Percentiles rank a stretch among this genome's conserved stretches.
These are phyloP conservation scores for Pichia kluyveri DNA, from an alignment of 805 yeast species.

Conservation along the genomic window DNA sequence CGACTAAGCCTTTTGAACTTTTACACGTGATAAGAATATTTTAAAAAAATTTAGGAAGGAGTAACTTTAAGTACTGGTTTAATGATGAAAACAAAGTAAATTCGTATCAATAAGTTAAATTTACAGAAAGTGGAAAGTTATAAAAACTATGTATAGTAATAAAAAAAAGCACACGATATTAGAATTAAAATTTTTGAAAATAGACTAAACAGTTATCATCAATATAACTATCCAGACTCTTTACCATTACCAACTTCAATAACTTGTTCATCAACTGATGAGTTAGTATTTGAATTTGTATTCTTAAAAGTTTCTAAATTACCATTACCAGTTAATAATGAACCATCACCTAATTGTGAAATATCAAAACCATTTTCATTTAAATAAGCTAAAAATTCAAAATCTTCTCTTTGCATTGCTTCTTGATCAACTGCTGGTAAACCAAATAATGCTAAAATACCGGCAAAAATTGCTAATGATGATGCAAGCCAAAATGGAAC, in stretches of 20 bases:
- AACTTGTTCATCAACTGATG: constrained; percentile 1
- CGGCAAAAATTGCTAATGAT: constrained; percentile 65
- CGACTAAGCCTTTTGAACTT: too few relatives aligned
- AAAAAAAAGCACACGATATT: too few relatives aligned
- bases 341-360: constrained; percentile 39
- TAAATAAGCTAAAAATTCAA: constrained; percentile 58
- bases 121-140: not conserved
- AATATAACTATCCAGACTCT: not conserved
- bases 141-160: not conserved
- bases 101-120: not conserved
- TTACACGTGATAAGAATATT: too few relatives aligned
- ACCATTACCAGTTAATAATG: constrained; percentile 8
- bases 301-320: not conserved
- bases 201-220: not conserved
- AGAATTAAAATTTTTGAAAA: too few relatives aligned
- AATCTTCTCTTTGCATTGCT: constrained; percentile 73
- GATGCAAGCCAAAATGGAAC: constrained; percentile 81
- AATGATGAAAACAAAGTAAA: too few relatives aligned
- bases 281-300: not conserved
- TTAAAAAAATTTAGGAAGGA: too few relatives aligned
- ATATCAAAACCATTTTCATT: constrained; percentile 62
- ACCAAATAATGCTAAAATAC: constrained; percentile 55
- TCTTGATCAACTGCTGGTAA: constrained; percentile 80
- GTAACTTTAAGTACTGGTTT: too few relatives aligned
- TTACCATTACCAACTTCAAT: not conserved